Evolutionary conservation across 2,329 filamentous ascomycete genomes (phyloP).

Genomic region (Paraphaeosphaeria sporulosa): DNA sequence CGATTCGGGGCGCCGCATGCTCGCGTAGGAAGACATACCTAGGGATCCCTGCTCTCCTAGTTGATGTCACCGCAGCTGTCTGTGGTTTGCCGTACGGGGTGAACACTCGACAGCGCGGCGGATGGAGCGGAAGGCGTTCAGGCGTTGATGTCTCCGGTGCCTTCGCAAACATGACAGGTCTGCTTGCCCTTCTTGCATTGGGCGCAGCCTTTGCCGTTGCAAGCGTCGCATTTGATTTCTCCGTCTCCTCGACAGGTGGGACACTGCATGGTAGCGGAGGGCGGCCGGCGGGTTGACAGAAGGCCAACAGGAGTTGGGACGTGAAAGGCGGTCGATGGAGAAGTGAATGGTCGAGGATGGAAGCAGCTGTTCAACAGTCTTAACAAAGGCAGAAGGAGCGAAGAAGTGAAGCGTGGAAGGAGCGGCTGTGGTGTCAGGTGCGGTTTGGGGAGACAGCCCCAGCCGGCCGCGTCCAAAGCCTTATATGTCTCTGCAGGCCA

Average conservation of each 20-base stretch:
- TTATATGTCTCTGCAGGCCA: constrained; percentile 2
- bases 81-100: constrained; percentile 14
- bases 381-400: not conserved
- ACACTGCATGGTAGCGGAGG: constrained; percentile 38
- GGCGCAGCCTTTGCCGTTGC: constrained; percentile 38
- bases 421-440: not conserved
- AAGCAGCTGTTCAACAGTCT: constrained; percentile 21
- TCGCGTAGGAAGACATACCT: constrained; percentile 20
- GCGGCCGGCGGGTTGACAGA: constrained; percentile 10
- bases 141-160: constrained; percentile 41
- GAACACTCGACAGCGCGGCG: constrained; percentile 9
- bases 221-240: constrained; percentile 43
- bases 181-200: constrained; percentile 39
- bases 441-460: not conserved
- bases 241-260: constrained; percentile 44
- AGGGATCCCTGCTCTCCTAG: constrained; percentile 25
- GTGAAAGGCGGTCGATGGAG: constrained; percentile 10
- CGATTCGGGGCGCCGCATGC: constrained; percentile 1
- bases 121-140: constrained; percentile 23
- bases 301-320: not conserved
- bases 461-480: constrained; percentile 6
- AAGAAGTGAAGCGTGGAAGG: constrained; percentile 12
- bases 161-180: constrained; percentile 44
- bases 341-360: constrained; percentile 6
- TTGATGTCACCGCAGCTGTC: constrained; percentile 18